Evolutionary conservation across 106 monocot genomes (phyloP).

Genomic region (Dendrobium huoshanense): DNA sequence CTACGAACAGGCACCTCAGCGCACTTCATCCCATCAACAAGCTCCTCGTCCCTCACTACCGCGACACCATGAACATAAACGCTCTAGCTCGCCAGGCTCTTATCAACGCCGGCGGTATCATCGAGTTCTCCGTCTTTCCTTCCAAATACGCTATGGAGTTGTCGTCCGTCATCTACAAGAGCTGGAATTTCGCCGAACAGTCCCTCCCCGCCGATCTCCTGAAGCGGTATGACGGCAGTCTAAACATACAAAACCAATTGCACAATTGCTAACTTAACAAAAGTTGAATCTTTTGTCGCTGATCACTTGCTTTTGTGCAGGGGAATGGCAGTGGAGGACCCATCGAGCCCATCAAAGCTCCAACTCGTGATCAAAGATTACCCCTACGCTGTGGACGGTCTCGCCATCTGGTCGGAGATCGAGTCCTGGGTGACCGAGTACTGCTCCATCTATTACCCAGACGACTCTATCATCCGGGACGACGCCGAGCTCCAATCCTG

Average conservation of each 20-base stretch:
- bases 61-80: constrained; percentile 59
- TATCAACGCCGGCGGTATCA: constrained; percentile 48
- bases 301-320: constrained; percentile 4
- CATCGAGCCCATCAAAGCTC: constrained; percentile 31
- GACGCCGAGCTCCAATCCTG: constrained; percentile 57
- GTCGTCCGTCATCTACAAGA: constrained; percentile 35
- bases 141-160: constrained; percentile 39
- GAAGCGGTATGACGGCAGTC: neutral
- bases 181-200: constrained; percentile 55
- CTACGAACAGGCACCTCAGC: constrained; percentile 48
- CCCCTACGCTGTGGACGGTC: constrained; percentile 64
- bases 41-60: constrained; percentile 51
- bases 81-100: constrained; percentile 52
- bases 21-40: constrained; percentile 56
- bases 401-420: constrained; percentile 53
- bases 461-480: constrained; percentile 7
- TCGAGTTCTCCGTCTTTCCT: constrained; percentile 44
- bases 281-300: too few relatives aligned
- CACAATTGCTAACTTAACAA: too few relatives aligned
- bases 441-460: constrained; percentile 24
- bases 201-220: constrained; percentile 55
- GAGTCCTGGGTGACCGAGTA: constrained; percentile 32
- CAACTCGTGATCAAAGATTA: constrained; percentile 47
- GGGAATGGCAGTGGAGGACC: constrained; percentile 47
- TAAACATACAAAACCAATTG: neutral